Evolutionary conservation across 2,329 filamentous ascomycete species (phyloP).

Genomic region (Paraconiothyrium sp.): DNA sequence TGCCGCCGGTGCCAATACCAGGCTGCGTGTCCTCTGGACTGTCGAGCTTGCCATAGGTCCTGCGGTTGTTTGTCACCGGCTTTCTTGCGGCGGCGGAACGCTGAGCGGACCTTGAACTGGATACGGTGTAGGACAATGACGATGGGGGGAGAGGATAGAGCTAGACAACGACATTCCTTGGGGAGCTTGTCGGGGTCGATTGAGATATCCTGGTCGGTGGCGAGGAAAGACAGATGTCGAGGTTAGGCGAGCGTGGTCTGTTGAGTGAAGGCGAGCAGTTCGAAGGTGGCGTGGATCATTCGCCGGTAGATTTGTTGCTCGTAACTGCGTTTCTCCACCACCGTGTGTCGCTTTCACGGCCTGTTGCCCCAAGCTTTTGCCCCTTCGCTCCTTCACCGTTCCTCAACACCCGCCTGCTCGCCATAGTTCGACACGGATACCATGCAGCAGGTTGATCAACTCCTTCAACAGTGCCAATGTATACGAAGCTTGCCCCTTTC

Average conservation of each 20-base stretch:
- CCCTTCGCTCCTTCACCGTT: not conserved
- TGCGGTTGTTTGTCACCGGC: not conserved
- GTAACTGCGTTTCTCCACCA: conserved; percentile 1
- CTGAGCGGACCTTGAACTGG: not conserved
- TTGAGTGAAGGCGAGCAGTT: no score
- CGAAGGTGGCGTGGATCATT: not conserved
- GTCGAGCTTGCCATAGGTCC: not conserved
- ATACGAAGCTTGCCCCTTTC: not conserved
- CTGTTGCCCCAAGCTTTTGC: not conserved
- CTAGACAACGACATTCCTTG: not conserved
- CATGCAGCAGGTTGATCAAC: not conserved
- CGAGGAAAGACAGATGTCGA: not conserved
- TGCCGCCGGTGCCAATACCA: not conserved
- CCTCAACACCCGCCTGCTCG: not conserved
- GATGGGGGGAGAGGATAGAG: not conserved
- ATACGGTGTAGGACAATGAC: not conserved
- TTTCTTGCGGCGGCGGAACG: not conserved
- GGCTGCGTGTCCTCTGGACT: not conserved
- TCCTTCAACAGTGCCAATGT: not conserved
- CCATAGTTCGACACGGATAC: not conserved
- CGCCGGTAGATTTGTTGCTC: not conserved
- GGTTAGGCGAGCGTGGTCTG: not conserved
- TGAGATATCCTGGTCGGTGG: no score
- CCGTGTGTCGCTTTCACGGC: not conserved
- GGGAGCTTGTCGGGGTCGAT: not conserved